These are phyloP conservation scores for Teratosphaeria epicoccoides DNA, from an alignment of 2,329 filamentous ascomycete species.

Conservation along the genomic window DNA sequence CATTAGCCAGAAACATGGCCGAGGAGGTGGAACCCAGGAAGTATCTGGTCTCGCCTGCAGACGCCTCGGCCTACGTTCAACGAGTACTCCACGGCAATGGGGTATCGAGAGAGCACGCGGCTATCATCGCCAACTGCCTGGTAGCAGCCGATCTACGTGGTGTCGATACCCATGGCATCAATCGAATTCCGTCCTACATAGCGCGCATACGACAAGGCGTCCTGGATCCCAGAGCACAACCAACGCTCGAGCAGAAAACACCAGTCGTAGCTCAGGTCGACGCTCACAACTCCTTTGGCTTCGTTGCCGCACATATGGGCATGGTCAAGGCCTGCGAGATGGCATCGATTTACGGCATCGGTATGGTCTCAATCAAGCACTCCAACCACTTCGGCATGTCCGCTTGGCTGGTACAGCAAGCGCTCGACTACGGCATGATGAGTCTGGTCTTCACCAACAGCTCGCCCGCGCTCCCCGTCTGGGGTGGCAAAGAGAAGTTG, in stretches of 20 bases:
- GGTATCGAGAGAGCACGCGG: constrained; percentile 48
- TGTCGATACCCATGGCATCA: constrained; percentile 69
- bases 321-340: constrained; percentile 60
- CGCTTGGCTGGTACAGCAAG: constrained; percentile 70
- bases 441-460: constrained; percentile 52
- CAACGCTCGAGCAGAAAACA: constrained; percentile 51
- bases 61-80: constrained; percentile 38
- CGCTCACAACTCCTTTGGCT: constrained; percentile 64
- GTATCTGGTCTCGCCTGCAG: constrained; percentile 16
- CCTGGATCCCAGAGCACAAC: constrained; percentile 50
- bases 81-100: constrained; percentile 50
- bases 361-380: constrained; percentile 64
- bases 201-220: constrained; percentile 59
- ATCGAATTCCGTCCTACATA: constrained; percentile 69
- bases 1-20: constrained; percentile 5
- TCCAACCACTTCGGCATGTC: constrained; percentile 79
- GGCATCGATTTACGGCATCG: constrained; percentile 56
- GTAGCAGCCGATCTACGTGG: constrained; percentile 66
- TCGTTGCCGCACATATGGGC: constrained; percentile 55
- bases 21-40: constrained; percentile 7
- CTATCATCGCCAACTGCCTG: constrained; percentile 55
- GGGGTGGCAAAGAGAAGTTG: constrained; percentile 57
- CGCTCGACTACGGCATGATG: constrained; percentile 57
- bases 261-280: constrained; percentile 60
- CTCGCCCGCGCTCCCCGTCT: constrained; percentile 60